Percentiles rank a stretch among this genome's conserved stretches.
phyloP scores from a whole-genome alignment of 202 grass and related monocot genomes.

The Elaeis oleifera region DNA sequence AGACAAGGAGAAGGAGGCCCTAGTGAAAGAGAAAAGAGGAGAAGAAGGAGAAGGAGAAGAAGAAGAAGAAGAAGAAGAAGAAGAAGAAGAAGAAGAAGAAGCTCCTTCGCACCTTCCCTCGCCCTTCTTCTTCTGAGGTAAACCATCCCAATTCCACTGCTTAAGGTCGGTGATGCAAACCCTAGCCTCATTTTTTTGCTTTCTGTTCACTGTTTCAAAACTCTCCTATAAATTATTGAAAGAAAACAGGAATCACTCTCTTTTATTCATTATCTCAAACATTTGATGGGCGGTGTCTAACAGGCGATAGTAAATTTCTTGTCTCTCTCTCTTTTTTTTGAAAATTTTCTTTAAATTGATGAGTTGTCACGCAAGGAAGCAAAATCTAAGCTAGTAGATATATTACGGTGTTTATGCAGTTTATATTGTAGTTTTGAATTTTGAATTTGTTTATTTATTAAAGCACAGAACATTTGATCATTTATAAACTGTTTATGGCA shows the following conservation, averaged over 20 bases:
- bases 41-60: slow-evolving; percentile 24
- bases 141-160: not conserved
- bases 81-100: slow-evolving; percentile 28
- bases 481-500: too few species aligned
- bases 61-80: slow-evolving; percentile 34
- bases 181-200: not conserved
- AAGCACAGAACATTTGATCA: too few species aligned
- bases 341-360: too few species aligned
- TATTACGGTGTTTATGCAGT: too few species aligned
- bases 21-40: slow-evolving; percentile 20
- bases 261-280: slow-evolving; percentile 25
- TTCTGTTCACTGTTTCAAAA: not conserved
- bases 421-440: too few species aligned
- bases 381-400: too few species aligned
- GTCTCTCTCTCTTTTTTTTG: too few species aligned
- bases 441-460: too few species aligned
- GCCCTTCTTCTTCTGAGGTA: slow-evolving; percentile 58
- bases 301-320: not conserved
- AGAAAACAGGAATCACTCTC: not conserved
- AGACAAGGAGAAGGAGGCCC: not conserved
- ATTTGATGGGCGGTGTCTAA: slow-evolving; percentile 3
- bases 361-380: too few species aligned
- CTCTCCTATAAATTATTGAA: too few species aligned
- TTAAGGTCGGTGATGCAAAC: too few species aligned
- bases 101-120: slow-evolving; percentile 64